These are phyloP conservation scores for Leptographium wingfieldii DNA, from an alignment of 2,329 filamentous ascomycete genomes.

Conservation along the genomic window DNA sequence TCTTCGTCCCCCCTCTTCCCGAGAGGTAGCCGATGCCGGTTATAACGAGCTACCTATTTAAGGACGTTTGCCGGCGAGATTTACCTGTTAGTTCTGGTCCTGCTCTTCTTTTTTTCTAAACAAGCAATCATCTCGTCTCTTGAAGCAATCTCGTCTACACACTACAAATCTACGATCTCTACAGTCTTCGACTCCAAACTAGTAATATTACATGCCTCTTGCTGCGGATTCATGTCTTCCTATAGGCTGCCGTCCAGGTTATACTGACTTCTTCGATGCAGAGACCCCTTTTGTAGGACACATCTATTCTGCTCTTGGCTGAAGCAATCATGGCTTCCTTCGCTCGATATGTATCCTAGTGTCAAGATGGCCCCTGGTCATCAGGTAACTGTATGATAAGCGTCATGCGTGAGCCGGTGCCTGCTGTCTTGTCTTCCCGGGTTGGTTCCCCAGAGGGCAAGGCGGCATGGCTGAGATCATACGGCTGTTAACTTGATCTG, in stretches of 20 bases:
- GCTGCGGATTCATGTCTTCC: background rate
- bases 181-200: background rate
- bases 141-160: background rate
- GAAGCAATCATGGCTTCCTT: slow-evolving; percentile 5
- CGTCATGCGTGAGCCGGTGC: slow-evolving; percentile 13
- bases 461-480: slow-evolving; percentile 23
- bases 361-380: slow-evolving; percentile 11
- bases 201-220: background rate
- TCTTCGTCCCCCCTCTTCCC: background rate
- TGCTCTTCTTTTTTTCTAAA: background rate
- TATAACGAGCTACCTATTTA: background rate
- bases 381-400: slow-evolving; percentile 13
- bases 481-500: slow-evolving; percentile 27
- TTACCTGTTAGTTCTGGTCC: background rate
- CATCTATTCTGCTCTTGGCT: background rate
- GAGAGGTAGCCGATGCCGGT: background rate
- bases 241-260: background rate
- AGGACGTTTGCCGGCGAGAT: background rate
- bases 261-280: background rate
- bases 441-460: background rate
- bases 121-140: background rate
- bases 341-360: slow-evolving; percentile 3
- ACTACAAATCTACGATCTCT: background rate
- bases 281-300: background rate
- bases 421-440: background rate